Evolutionary conservation across 2,329 filamentous ascomycete genomes (phyloP).

Genomic region (Lithohypha guttulata): DNA sequence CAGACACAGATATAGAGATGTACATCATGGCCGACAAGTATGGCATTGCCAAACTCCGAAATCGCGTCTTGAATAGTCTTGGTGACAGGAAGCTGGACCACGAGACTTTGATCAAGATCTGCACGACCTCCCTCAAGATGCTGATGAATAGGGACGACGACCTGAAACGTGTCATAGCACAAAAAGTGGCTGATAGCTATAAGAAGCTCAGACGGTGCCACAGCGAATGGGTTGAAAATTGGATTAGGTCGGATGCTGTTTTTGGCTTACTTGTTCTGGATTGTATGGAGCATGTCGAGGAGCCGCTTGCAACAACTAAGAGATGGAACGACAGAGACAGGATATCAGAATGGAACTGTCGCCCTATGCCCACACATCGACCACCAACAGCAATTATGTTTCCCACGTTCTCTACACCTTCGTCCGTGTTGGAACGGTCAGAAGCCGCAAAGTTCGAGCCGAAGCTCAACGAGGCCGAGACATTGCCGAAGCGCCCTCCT

Average conservation of each 20-base stretch:
- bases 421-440: too few relatives aligned
- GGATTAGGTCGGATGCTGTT: neutral
- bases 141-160: neutral
- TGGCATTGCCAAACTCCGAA: neutral
- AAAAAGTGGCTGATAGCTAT: neutral
- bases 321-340: too few relatives aligned
- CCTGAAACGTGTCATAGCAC: neutral
- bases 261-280: neutral
- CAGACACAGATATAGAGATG: neutral
- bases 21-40: neutral
- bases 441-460: too few relatives aligned
- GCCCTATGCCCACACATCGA: too few relatives aligned
- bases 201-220: neutral
- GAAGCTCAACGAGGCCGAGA: too few relatives aligned
- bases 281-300: neutral
- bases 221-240: neutral
- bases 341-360: too few relatives aligned
- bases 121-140: neutral
- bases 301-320: too few relatives aligned
- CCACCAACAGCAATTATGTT: too few relatives aligned
- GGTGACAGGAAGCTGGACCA: neutral
- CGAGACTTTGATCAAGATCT: neutral
- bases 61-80: neutral
- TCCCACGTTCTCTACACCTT: too few relatives aligned
- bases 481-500: too few relatives aligned